Evolutionary conservation across 1,139 yeast genomes (phyloP), one percentile per base, ranked within the genome.

Genomic region (Candida glucosophila): DNA sequence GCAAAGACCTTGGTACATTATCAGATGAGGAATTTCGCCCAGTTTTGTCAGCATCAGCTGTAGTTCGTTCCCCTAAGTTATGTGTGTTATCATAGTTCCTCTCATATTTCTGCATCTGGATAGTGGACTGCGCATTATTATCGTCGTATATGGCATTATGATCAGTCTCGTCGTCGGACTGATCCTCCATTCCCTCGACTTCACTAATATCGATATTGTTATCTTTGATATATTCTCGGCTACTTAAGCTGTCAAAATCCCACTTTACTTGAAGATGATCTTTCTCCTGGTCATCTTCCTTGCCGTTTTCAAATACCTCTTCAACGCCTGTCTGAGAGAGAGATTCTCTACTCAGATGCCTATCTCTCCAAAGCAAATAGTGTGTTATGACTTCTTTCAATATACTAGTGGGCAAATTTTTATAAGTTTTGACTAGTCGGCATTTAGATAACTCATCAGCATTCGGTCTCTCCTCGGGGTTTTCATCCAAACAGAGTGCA

Each of bases 401-500:
- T 1, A 72, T 53, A 2, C 64, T 32, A 0, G 83, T 79, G 5
- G 90, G 73, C 5, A 68, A 52, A 34, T 65, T 67, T 39, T 71
- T 74, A 43, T 80, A 73, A 22, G 60, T 50, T 37, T 72, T 73
- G 26, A 90, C 70, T 35, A 88, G 78, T 46, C 73, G 80, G 29
- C 88, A 69, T 44, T 77, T 83, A 26, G 73, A 52, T 24, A 92
- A 57, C 22, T 83, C 95, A 27, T 85, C 95, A 2, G 98, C 97
- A 25, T 75, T 62, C 1, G 88, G 81, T 39, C 99, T 66, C 43
- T 83, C 94, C 13, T 74, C 77, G 0, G 97, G 95, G 34, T 80
- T 83, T 52, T 92, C 98, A 50, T 90, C 97, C 25, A 92, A 62
- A 54, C 97, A 90, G 26, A 81, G 58, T 0, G 98, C 95, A 27